phyloP scores from a whole-genome alignment of 257 asterid species.

The Solanum bulbocastanum region DNA sequence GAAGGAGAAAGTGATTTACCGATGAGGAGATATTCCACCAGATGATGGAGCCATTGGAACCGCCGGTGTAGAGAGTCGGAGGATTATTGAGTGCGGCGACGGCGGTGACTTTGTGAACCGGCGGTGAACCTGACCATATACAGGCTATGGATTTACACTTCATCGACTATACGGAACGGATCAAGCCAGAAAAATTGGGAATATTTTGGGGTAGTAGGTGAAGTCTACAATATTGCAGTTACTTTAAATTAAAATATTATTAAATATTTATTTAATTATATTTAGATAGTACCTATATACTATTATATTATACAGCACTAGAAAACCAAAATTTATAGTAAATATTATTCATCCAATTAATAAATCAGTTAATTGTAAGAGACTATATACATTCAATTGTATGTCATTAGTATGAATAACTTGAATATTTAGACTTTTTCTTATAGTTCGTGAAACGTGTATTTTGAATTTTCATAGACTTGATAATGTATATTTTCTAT shows the following conservation, averaged over 20 bases:
- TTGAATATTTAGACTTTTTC: no score
- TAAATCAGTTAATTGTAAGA: no score
- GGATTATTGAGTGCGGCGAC: constrained; percentile 60
- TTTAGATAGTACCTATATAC: background rate
- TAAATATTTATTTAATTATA: no score
- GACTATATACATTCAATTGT: no score
- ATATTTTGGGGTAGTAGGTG: background rate
- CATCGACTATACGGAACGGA: constrained; percentile 40
- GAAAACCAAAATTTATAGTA: background rate
- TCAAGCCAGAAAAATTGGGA: background rate
- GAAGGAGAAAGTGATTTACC: constrained; percentile 3
- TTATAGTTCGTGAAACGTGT: no score
- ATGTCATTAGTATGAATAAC: no score
- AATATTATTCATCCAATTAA: no score
- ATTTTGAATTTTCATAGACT: no score
- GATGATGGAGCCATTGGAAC: constrained; percentile 97
- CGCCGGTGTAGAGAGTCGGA: constrained; percentile 91
- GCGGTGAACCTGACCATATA: constrained; percentile 90
- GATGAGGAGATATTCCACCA: constrained; percentile 71
- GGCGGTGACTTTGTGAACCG: constrained; percentile 79
- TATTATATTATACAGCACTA: no score
- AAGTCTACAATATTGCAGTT: background rate
- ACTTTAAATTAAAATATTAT: no score
- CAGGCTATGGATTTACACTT: constrained; percentile 92
- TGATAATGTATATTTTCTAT: no score